A percentile compares a stretch with the other conserved stretches of the same genome.
phyloP scores from a whole-genome alignment of 2,329 filamentous ascomycete genomes.

The Tricladium varicosporioides region DNA sequence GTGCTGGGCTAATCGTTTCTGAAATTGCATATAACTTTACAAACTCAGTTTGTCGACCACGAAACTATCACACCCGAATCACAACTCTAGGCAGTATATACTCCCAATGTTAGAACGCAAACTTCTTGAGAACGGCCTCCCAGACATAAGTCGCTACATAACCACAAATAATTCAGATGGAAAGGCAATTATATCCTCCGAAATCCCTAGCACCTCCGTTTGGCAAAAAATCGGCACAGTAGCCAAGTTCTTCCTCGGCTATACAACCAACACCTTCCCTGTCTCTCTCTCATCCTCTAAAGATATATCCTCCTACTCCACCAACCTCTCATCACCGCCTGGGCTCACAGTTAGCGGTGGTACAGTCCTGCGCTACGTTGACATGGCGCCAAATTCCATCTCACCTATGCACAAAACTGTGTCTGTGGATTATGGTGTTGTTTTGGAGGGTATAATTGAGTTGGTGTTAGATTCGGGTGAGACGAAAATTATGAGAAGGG shows the following conservation, averaged over 20 bases:
- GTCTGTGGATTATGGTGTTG: slow-evolving; percentile 42
- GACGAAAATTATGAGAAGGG: slow-evolving; percentile 37
- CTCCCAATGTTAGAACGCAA: too few species aligned
- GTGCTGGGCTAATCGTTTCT: too few species aligned
- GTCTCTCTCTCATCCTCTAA: slow-evolving; percentile 11
- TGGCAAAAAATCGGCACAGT: slow-evolving; percentile 17
- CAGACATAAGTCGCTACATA: slow-evolving; percentile 24
- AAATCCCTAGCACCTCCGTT: slow-evolving; percentile 9
- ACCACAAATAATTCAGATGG: slow-evolving; percentile 21
- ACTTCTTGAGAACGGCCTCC: slow-evolving; percentile 15
- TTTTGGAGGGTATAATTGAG: slow-evolving; percentile 41
- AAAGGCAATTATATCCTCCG: slow-evolving; percentile 21
- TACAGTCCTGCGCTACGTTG: slow-evolving; percentile 26
- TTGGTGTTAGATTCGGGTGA: slow-evolving; percentile 41
- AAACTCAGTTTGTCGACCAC: too few species aligned
- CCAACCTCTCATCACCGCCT: slow-evolving; percentile 9
- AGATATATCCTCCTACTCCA: slow-evolving; percentile 20
- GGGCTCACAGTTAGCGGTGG: slow-evolving; percentile 18
- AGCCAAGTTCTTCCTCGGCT: slow-evolving; percentile 28
- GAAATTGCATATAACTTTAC: too few species aligned
- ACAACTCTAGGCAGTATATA: too few species aligned
- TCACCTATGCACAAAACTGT: slow-evolving; percentile 43
- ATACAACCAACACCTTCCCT: slow-evolving; percentile 23
- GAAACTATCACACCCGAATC: too few species aligned
- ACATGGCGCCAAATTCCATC: slow-evolving; percentile 20